Percentiles rank a stretch among this genome's conserved stretches.
These are phyloP conservation scores for Skeletonema menzelii DNA, from an alignment of 108 stramenopile species.

Conservation along the genomic window DNA sequence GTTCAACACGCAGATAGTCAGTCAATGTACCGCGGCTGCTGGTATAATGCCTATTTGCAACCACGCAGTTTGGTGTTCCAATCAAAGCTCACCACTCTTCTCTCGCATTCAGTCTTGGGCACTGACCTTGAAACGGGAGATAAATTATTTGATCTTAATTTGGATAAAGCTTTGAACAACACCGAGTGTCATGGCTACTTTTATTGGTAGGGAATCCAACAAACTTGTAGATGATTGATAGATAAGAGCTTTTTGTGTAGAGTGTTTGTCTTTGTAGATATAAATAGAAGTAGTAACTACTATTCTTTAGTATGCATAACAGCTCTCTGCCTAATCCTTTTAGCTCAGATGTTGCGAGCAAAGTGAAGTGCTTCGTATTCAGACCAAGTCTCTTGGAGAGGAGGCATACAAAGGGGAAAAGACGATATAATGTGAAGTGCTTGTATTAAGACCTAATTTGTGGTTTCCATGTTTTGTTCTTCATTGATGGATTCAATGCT, in stretches of 20 bases:
- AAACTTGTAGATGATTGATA: neutral
- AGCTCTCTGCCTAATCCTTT: too few relatives aligned
- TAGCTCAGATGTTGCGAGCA: too few relatives aligned
- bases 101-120: conserved; percentile 38
- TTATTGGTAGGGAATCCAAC: neutral
- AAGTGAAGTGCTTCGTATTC: too few relatives aligned
- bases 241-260: neutral
- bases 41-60: conserved; percentile 45
- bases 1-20: conserved; percentile 35
- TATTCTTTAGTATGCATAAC: too few relatives aligned
- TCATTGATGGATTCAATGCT: neutral
- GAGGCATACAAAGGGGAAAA: too few relatives aligned
- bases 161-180: conserved; percentile 30
- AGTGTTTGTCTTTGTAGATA: neutral
- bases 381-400: too few relatives aligned
- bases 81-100: conserved; percentile 38
- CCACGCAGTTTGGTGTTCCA: conserved; percentile 40
- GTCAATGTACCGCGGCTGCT: conserved; percentile 36
- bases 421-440: too few relatives aligned
- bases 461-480: neutral
- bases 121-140: conserved; percentile 37
- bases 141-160: conserved; percentile 24
- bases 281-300: neutral
- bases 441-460: neutral
- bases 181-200: conserved; percentile 12